Evolutionary conservation across 2,329 filamentous ascomycete species (phyloP).

Genomic region (Lecanicillium sp.): DNA sequence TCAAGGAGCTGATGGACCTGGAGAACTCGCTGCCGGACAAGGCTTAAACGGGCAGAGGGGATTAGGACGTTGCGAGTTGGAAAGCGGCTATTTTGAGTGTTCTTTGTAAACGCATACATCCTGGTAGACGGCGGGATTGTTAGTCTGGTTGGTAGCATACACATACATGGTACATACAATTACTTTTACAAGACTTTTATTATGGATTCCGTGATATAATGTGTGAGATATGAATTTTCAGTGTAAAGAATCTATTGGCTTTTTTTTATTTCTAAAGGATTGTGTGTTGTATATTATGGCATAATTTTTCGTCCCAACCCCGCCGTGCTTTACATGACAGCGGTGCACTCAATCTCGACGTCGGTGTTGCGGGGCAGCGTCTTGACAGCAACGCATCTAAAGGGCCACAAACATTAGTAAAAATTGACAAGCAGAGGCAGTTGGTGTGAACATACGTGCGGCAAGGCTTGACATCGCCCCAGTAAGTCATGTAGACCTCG

Average conservation of each 20-base stretch:
- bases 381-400: slow-evolving; percentile 27
- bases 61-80: no score
- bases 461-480: slow-evolving; percentile 42
- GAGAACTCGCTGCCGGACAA: slow-evolving; percentile 12
- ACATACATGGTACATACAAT: no score
- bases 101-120: no score
- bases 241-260: not conserved
- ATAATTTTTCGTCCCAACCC: no score
- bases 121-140: no score
- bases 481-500: slow-evolving; percentile 63
- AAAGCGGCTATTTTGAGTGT: no score
- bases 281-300: not conserved
- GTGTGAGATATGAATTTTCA: no score
- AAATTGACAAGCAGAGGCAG: no score
- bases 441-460: slow-evolving; percentile 33
- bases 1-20: slow-evolving; percentile 15
- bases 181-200: no score
- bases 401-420: no score
- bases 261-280: not conserved
- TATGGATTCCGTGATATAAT: no score
- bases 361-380: slow-evolving; percentile 24
- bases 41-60: not conserved
- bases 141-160: no score
- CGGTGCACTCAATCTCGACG: slow-evolving; percentile 23
- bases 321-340: slow-evolving; percentile 16